phyloP scores from a whole-genome alignment of 225 moss, liverwort and hornwort genomes.

The Marchantia polymorpha region DNA sequence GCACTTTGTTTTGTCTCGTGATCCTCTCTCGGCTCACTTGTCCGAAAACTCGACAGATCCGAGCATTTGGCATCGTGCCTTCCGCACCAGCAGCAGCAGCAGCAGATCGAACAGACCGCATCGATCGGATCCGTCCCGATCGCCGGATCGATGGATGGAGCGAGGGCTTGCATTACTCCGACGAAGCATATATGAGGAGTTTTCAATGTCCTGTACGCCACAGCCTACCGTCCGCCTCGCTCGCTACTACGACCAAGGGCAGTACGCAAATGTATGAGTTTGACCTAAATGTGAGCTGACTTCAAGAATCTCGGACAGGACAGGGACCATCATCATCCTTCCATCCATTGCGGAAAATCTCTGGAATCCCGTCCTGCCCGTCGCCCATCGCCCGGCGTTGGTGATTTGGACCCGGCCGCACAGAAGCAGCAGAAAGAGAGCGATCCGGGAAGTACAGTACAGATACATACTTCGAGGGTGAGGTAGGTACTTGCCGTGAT shows the following conservation, averaged over 20 bases:
- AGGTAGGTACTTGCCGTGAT: neutral
- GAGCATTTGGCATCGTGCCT: neutral
- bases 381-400: neutral
- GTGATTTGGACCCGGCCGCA: too few species aligned
- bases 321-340: neutral
- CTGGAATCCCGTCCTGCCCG: neutral
- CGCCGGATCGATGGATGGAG: too few species aligned
- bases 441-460: neutral
- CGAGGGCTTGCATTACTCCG: too few species aligned
- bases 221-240: too few species aligned
- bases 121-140: neutral
- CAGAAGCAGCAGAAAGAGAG: neutral
- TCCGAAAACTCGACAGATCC: neutral
- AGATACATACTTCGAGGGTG: neutral
- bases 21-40: neutral
- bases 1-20: neutral
- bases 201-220: too few species aligned
- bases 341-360: neutral
- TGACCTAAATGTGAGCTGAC: constrained; percentile 1
- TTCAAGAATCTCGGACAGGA: neutral
- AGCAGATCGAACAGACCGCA: neutral
- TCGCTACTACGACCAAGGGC: too few species aligned
- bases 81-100: neutral
- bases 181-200: too few species aligned
- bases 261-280: neutral